Evolutionary conservation across 345 rosid genomes (phyloP).

Genomic region (Syzygium aqueum): DNA sequence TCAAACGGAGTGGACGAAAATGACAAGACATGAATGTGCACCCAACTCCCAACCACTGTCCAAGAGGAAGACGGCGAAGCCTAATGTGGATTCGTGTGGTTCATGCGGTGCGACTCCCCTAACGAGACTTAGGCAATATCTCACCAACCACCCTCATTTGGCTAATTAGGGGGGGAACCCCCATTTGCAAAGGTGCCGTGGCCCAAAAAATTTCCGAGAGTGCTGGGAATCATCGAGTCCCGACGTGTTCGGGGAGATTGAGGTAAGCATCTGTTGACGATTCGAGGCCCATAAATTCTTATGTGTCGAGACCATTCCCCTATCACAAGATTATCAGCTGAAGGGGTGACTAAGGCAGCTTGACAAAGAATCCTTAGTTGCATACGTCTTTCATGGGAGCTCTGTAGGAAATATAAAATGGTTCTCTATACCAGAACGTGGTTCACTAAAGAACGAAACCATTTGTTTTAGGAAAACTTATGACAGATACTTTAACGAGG

Average conservation of each 20-base stretch:
- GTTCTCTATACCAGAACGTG: not conserved
- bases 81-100: not conserved
- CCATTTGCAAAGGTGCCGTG: not conserved
- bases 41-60: conserved; percentile 1
- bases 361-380: not conserved
- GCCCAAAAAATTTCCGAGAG: not conserved
- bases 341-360: not conserved
- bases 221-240: not conserved
- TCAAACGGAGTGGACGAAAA: conserved; percentile 13
- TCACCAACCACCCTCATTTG: not conserved
- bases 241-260: not conserved
- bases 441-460: not conserved
- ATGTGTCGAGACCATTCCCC: not conserved
- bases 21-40: conserved; percentile 17
- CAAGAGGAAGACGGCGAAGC: not conserved
- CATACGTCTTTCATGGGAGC: not conserved
- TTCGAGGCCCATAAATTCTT: not conserved
- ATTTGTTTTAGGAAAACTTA: not conserved
- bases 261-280: not conserved
- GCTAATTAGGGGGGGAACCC: not conserved
- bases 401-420: not conserved
- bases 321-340: not conserved
- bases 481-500: not conserved
- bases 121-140: not conserved
- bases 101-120: not conserved